A percentile compares a stretch with the other conserved stretches of the same genome.
phyloP scores from a whole-genome alignment of 768 basidiomycete genomes.

The Baorangia bicolor region DNA sequence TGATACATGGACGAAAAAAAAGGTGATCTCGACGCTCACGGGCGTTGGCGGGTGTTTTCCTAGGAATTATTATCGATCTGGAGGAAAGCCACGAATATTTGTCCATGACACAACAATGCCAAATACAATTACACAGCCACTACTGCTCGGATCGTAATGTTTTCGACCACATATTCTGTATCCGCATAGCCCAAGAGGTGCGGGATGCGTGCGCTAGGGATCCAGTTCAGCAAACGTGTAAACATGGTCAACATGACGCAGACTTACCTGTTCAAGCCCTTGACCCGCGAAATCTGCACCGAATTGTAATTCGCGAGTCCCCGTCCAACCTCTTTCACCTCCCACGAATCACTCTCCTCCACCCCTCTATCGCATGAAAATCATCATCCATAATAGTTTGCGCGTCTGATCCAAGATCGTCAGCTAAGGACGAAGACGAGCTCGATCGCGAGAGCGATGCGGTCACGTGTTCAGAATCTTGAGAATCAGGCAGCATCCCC shows the following conservation, averaged over 20 bases:
- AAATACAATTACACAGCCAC: slow-evolving; percentile 49
- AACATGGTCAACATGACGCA: background rate
- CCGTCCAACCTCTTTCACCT: slow-evolving; percentile 87
- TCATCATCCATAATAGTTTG: slow-evolving; percentile 34
- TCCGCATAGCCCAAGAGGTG: slow-evolving; percentile 90
- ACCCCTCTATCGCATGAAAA: slow-evolving; percentile 25
- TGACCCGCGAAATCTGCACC: slow-evolving; percentile 83
- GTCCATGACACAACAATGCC: slow-evolving; percentile 15
- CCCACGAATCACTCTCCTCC: slow-evolving; percentile 53
- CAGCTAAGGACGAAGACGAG: slow-evolving; percentile 34
- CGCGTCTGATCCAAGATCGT: slow-evolving; percentile 25
- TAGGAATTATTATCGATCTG: too few relatives aligned
- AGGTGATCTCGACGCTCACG: too few relatives aligned
- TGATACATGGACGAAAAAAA: too few relatives aligned
- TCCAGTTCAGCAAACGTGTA: slow-evolving; percentile 5
- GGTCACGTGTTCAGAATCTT: slow-evolving; percentile 25
- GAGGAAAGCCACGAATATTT: too few relatives aligned
- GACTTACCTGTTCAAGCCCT: slow-evolving; percentile 87
- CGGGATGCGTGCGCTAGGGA: slow-evolving; percentile 70
- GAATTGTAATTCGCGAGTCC: slow-evolving; percentile 97
- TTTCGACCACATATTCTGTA: slow-evolving; percentile 96
- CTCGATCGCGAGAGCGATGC: slow-evolving; percentile 39
- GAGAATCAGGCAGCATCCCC: slow-evolving; percentile 18
- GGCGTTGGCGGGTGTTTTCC: too few relatives aligned
- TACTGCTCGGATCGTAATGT: slow-evolving; percentile 72